Evolutionary conservation across 768 basidiomycete species (phyloP).

Genomic region (Amanita pseudoporphyria): DNA sequence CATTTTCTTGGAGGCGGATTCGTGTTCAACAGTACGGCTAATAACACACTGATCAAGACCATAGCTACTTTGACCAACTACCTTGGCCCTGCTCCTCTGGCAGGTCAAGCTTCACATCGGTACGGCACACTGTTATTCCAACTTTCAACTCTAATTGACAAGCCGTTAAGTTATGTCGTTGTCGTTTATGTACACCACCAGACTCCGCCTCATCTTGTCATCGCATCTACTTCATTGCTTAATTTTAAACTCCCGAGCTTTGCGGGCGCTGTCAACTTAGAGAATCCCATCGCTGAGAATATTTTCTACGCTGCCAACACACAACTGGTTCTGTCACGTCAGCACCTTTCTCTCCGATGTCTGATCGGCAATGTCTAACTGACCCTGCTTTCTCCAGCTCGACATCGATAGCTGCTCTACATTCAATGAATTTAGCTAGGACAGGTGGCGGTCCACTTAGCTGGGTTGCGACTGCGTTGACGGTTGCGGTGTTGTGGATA

Average conservation of each 20-base stretch:
- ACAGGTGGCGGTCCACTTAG: no score
- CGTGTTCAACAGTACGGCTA: conserved; percentile 16
- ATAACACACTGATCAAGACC: conserved; percentile 24
- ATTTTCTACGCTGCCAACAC: conserved; percentile 26
- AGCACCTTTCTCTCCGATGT: neutral
- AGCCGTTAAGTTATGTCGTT: conserved; percentile 22
- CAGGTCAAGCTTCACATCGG: conserved; percentile 36
- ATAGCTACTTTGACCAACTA: conserved; percentile 31
- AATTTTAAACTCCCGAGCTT: conserved; percentile 33
- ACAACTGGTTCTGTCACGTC: neutral
- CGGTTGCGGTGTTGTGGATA: neutral
- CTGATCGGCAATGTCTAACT: neutral
- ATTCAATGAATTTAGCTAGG: no score
- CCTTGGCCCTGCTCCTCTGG: conserved; percentile 27
- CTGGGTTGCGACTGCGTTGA: neutral
- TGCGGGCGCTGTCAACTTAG: conserved; percentile 22
- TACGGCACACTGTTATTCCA: conserved; percentile 12
- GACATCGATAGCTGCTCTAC: no score
- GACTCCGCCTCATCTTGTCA: conserved; percentile 21
- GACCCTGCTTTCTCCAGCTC: no score
- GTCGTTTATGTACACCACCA: conserved; percentile 24
- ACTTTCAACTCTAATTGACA: conserved; percentile 9
- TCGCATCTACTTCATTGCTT: conserved; percentile 22
- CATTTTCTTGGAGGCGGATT: no score
- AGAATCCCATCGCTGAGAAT: conserved; percentile 29